Evolutionary conservation across 2,329 filamentous ascomycete species (phyloP).

Genomic region (Xylariaceae sp.): DNA sequence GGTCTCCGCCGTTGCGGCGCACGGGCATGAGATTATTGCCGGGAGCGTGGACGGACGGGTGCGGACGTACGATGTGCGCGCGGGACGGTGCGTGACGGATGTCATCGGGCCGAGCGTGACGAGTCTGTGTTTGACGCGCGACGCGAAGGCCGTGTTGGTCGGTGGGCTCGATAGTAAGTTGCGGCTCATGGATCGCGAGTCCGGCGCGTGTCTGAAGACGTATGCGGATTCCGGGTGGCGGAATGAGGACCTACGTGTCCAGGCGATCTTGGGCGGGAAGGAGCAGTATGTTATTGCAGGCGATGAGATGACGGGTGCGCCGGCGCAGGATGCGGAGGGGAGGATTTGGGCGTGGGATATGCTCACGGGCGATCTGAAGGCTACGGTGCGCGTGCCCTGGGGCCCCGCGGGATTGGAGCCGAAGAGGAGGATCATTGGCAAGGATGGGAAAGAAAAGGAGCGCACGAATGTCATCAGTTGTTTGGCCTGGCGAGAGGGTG

Average conservation of each 20-base stretch:
- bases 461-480: constrained; percentile 57
- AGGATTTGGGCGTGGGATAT: constrained; percentile 79
- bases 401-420: constrained; percentile 45
- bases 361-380: constrained; percentile 62
- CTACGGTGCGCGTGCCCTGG: constrained; percentile 56
- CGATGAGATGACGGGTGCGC: constrained; percentile 55
- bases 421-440: constrained; percentile 50
- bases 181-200: constrained; percentile 72
- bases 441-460: constrained; percentile 56
- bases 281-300: constrained; percentile 77
- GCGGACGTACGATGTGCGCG: constrained; percentile 75
- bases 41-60: constrained; percentile 83
- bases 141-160: constrained; percentile 69
- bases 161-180: constrained; percentile 71
- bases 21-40: constrained; percentile 56
- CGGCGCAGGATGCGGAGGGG: constrained; percentile 43
- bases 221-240: constrained; percentile 55
- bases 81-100: constrained; percentile 65
- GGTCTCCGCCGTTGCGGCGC: constrained; percentile 47
- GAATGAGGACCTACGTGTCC: constrained; percentile 69
- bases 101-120: constrained; percentile 69
- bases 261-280: constrained; percentile 66
- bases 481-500: constrained; percentile 57
- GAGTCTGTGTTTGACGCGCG: constrained; percentile 63
- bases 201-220: constrained; percentile 66